Base-by-base conservation (phyloP, 768 basidiomycete species). In the Boletus vermiculosoides region DNA sequence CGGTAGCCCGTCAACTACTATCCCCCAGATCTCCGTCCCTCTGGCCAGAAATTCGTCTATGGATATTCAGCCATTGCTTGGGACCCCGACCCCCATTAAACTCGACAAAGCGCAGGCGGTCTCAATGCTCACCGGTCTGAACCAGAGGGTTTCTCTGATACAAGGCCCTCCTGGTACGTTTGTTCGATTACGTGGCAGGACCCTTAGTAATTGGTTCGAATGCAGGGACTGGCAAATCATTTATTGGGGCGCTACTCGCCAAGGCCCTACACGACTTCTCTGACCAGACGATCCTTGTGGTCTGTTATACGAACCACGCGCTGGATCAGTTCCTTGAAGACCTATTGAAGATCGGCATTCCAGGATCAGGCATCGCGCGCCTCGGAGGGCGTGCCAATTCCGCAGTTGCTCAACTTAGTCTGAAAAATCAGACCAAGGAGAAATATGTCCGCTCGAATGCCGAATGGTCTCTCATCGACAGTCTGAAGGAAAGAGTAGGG, bases 271-370 rank as follows among this genome's bases (percentile, higher is more conserved):
- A 87, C 47, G 77, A 81, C 23, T 68, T 68, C 54, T 79, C 79
- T 0, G 34, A 62, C 0, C 71, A 75, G 42, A 82, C 67, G 1
- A 84, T 88, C 20, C 78, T 88, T 11, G 84, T 88, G 1, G 82
- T 86, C 39, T 87, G 86, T 60, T 88, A 81, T 57, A 89, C 87
- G 0, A 88, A 89, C 58, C 87, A 89, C 55, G 87, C 87, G 0
- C 77, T 89, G 0, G 87, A 88, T 62, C 82, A 87, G 56, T 84
- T 89, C 52, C 74, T 89, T 1, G 80, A 82, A 52, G 80, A 83
- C 55, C 75, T 89, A 1, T 63, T 89, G 4, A 76, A 81, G 44
- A 82, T 84, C 34, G 85, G 83, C 1, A 85, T 89, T 7, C 81
- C 85, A 0, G 48, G 54, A 0, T 5, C 45, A 1, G 73, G 61